Conservation (phyloP, 176 grass and related monocot genomes). For the Lolium perenne region DNA sequence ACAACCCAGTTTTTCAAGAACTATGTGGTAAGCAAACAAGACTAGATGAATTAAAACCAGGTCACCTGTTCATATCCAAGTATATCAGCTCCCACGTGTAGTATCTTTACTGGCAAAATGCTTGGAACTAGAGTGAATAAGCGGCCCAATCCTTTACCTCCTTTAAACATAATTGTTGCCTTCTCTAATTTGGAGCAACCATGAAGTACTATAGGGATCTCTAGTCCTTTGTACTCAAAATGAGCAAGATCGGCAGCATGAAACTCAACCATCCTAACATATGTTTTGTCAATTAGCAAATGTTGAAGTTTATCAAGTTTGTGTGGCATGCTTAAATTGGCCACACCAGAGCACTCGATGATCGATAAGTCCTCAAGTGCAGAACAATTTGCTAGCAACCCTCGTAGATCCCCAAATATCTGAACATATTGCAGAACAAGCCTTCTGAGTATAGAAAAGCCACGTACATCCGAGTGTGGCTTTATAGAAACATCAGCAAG, state of each 20-base stretch:
- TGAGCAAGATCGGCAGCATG: neutral
- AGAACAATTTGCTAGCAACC: conserved; percentile 18
- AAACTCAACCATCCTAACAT: neutral
- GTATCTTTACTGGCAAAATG: conserved; percentile 14
- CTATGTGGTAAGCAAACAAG: neutral
- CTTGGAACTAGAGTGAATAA: neutral
- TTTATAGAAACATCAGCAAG: conserved; percentile 14
- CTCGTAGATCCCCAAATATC: neutral
- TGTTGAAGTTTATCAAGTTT: conserved; percentile 11
- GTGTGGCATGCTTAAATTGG: neutral
- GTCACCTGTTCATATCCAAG: neutral
- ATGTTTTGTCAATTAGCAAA: neutral
- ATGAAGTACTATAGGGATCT: conserved; percentile 27
- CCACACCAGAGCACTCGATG: neutral
- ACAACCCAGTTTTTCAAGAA: neutral
- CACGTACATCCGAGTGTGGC: neutral
- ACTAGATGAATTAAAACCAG: neutral
- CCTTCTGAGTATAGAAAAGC: conserved; percentile 28
- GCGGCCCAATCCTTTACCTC: neutral
- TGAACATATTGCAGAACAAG: conserved; percentile 21
- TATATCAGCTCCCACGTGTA: neutral
- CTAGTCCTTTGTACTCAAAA: neutral
- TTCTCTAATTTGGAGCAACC: conserved; percentile 18
- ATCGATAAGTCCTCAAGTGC: conserved; percentile 25
- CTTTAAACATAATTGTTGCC: neutral